A percentile compares a stretch with the other conserved stretches of the same genome.
phyloP scores from a whole-genome alignment of 2,329 filamentous ascomycete genomes.

The Alternaria viburni region DNA sequence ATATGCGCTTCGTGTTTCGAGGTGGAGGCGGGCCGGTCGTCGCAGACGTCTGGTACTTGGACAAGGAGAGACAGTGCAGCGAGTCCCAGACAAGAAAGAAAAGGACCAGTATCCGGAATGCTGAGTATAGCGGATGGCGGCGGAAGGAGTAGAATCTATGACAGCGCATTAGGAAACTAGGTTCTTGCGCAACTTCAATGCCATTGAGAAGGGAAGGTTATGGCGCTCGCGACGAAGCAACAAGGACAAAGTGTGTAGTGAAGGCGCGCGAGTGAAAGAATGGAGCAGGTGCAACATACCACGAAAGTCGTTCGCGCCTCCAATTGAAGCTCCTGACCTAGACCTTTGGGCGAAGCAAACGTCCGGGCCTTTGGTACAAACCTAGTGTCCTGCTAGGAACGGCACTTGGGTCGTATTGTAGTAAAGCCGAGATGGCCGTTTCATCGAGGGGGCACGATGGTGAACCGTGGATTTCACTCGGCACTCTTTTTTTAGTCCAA shows the following conservation, averaged over 20 bases:
- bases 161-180: conserved; percentile 16
- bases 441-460: conserved; percentile 1
- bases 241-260: neutral
- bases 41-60: conserved; percentile 21
- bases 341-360: neutral
- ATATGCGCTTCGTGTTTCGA: conserved; percentile 55
- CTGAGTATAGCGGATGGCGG: conserved; percentile 25
- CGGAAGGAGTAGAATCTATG: conserved; percentile 24
- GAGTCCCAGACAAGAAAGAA: conserved; percentile 30
- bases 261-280: neutral
- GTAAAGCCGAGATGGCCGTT: conserved; percentile 5
- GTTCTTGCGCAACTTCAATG: neutral
- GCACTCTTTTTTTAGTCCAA: neutral
- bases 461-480: neutral
- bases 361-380: neutral
- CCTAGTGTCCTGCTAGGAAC: conserved; percentile 4
- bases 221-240: neutral
- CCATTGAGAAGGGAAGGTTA: neutral
- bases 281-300: conserved; percentile 2
- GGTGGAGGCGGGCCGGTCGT: conserved; percentile 17
- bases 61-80: conserved; percentile 25
- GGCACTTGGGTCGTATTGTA: neutral
- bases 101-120: conserved; percentile 24
- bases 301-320: neutral
- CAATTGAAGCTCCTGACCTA: neutral